A percentile compares a stretch with the other conserved stretches of the same genome.
phyloP scores from a whole-genome alignment of 1,139 yeast species.

The Saccharomycopsis hybrid region DNA sequence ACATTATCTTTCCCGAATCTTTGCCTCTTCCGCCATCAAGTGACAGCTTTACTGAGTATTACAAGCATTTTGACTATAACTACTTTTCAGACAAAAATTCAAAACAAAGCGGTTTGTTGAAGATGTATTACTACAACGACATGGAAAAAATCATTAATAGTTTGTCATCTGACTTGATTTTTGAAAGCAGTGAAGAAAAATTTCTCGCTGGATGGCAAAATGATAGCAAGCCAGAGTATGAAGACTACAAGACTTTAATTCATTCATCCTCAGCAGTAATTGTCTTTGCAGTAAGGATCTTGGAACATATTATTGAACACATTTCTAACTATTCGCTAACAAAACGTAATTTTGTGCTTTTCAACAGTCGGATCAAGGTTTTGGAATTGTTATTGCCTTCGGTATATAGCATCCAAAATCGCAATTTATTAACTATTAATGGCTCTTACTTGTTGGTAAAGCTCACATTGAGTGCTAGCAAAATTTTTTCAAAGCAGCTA shows the following conservation, averaged over 20 bases:
- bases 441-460: neutral
- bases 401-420: slow-evolving; percentile 1
- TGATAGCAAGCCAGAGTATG: neutral
- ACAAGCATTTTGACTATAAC: too few relatives aligned
- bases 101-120: neutral
- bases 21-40: neutral
- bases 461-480: slow-evolving; percentile 1
- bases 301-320: slow-evolving; percentile 10
- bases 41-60: neutral
- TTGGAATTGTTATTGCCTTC: slow-evolving; percentile 2
- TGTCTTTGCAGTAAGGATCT: neutral
- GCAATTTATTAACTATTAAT: slow-evolving; percentile 1
- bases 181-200: neutral
- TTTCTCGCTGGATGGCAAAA: neutral
- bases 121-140: neutral
- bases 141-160: slow-evolving; percentile 4
- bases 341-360: slow-evolving; percentile 3
- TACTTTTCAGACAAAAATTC: neutral
- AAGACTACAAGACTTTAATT: neutral
- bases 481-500: slow-evolving; percentile 5
- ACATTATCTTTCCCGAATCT: neutral
- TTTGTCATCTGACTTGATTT: neutral
- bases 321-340: slow-evolving; percentile 10
- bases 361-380: slow-evolving; percentile 4
- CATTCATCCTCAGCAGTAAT: neutral